Evolutionary conservation across 352 stramenopile species (phyloP), one percentile per base, ranked within the genome.

Genomic region (Saprolegnia parasitica): DNA sequence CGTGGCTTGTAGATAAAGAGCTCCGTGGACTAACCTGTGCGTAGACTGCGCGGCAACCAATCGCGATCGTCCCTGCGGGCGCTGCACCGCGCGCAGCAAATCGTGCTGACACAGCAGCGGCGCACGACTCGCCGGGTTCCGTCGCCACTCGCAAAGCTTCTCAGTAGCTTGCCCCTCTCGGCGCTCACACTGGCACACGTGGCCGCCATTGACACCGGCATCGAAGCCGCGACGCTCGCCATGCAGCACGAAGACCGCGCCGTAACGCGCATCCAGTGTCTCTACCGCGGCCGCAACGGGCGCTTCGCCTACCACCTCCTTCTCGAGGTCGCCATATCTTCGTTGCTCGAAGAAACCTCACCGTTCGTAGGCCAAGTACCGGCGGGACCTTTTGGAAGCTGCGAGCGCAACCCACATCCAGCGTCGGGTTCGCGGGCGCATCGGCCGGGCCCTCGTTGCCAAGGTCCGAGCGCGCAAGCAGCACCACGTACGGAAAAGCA

Each of bases 341-440:
- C 16, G 24, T 11, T 23, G 16, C 16, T 26, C 9, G 63, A 60
- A 23, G 11, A 13, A 40, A 6, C 11, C 32, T 47, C 20, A 42
- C 15, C 1, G 23, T 20, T 8, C 21, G 16, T 26, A 70, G 63
- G 63, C 54, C 9, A 70, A 70, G 23, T 11, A 29, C 23, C 29
- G 29, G 42, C 46, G 47, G 9, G 50, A 61, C 21, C 29, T 37
- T 29, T n/a, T 70, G 46, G 47, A 62, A 39, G 24, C 21, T 4
- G 37, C 26, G 23, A 42, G 46, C 40, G 63, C 63, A 5, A 21
- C 29, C 13, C 16, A 63, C 4, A 70, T 70, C 29, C 63, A 70
- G 61, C 54, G 50, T 18, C 5, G 54, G 13, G 42, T 61, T 9
- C 63, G 63, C 13, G 63, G 63, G 13, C 16, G 42, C 23, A 21